Base-by-base conservation (phyloP, 1,139 yeast genomes). In the Debaryomyces robertsiae region DNA sequence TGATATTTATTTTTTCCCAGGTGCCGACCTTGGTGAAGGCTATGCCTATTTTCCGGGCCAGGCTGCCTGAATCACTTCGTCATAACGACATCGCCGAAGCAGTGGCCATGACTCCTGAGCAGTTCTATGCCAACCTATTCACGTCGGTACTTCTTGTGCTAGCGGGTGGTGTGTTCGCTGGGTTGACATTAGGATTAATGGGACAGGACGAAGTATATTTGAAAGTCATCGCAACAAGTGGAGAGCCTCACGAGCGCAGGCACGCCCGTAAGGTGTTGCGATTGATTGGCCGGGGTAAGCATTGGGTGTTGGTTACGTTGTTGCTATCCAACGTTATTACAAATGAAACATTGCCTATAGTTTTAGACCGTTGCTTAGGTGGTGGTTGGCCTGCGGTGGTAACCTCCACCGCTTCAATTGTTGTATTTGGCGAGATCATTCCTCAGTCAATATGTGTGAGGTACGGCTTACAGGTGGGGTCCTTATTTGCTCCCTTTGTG, bases 331-430 rank as follows among this genome's bases (percentile, higher is more conserved):
- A 93, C 57, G 98, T 93, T 39, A 88, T 93, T 59, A 93, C 98
- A 38, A 93, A 93, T 63, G 98, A 93, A 63, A 84, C 97, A 1
- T 74, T 93, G 46, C 98, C 98, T 2, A 93, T 93, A 54, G 95
- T 93, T 13, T 75, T 93, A 48, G 98, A 93, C 60, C 75, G 95
- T 43, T 85, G 91, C 55, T 76, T 93, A 19, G 98, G 98, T 36
- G 98, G 98, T 32, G 98, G 98, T 2, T 86, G 96, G 89, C 93
- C 95, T 10, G 98, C 98, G 1, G 96, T 93, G 36, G 90, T 90
- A 16, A 77, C 93, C 9, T 85, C 97, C 10, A 91, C 98, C 1
- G 93, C 87, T 2, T 81, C 93, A 24, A 93, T 93, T 60, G 98
- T 93, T 40, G 79, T 93, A 16, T 93, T 93, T 65, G 98, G 98